Evolutionary conservation across 768 basidiomycete species (phyloP), one percentile per base, ranked within the genome.

Genomic region (Pisolithus microcarpus): DNA sequence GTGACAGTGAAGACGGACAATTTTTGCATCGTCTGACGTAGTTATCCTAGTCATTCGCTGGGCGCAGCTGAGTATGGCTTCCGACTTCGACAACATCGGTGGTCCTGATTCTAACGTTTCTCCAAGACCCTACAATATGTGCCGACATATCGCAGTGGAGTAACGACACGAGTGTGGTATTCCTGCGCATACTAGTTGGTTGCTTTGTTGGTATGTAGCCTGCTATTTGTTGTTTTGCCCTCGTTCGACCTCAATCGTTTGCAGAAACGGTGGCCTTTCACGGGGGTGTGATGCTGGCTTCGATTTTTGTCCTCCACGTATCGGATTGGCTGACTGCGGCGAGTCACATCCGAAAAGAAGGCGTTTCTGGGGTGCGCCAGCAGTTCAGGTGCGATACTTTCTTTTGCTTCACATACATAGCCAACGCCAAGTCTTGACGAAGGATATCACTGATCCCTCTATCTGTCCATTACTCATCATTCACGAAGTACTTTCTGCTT

Each of bases 401-500:
- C 39, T 13, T 49, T 49, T 54, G 51, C 46, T 2, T 46, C 1
- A 24, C 34, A 46, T 38, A 37, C 28, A 23, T 13, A 39, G 13
- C 51, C 26, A 21, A 38, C 21, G 8, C 31, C 48, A 55, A 18
- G 11, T 9, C 15, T 37, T 31, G 18, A 19, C 31, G 39, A 34
- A 87, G 87, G 57, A 75, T 83, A 48, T 85, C 86, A 0, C 75
- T 89, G 34, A 77, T 92, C 38, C 83, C 90, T 3, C 73, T 92
- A n/a, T 81, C 81, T 11, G 71, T 91, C 5, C 75, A 91, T 62
- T 91, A 91, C 60, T 89, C 89, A 0, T 92, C 89, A 2, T 67
- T 91, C 19, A 88, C 85, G 5, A 92, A 91, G 61, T 75, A 88
- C 16, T 90, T 91, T 61, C 75, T 92, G 5, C 75, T 92, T n/a